A percentile compares a stretch with the other conserved stretches of the same genome.
These are phyloP conservation scores for Solanum rostratum DNA, from an alignment of 257 asterid species.

Conservation along the genomic window DNA sequence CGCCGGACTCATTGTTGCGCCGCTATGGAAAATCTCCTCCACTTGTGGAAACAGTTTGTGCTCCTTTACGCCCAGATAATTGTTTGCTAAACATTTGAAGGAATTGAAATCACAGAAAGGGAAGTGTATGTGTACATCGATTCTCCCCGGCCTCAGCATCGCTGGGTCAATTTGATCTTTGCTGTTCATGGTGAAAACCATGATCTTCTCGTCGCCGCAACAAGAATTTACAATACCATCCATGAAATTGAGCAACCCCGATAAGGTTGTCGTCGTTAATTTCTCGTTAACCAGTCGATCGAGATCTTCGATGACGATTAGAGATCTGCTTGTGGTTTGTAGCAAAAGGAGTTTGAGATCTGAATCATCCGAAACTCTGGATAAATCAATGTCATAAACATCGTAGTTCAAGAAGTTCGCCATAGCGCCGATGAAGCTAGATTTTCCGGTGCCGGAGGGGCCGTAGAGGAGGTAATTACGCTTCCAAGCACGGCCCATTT, in stretches of 20 bases:
- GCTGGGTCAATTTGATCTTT: slow-evolving; percentile 54
- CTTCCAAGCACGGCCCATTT: slow-evolving; percentile 87
- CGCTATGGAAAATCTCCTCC: slow-evolving; percentile 70
- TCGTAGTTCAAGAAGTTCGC: slow-evolving; percentile 61
- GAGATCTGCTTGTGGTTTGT: slow-evolving; percentile 60
- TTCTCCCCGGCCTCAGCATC: slow-evolving; percentile 70
- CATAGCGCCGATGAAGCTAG: slow-evolving; percentile 74
- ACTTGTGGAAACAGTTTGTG: slow-evolving; percentile 75
- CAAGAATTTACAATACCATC: slow-evolving; percentile 67
- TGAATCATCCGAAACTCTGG: slow-evolving; percentile 47
- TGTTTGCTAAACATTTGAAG: slow-evolving; percentile 53
- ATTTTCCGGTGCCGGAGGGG: slow-evolving; percentile 75
- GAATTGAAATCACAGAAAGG: slow-evolving; percentile 77
- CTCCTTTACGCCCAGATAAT: slow-evolving; percentile 65
- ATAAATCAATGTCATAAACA: slow-evolving; percentile 60
- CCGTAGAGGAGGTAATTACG: slow-evolving; percentile 78
- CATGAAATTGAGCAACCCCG: slow-evolving; percentile 81
- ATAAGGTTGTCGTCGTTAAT: slow-evolving; percentile 34
- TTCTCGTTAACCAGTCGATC: slow-evolving; percentile 51
- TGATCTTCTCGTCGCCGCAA: slow-evolving; percentile 74
- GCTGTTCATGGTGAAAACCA: slow-evolving; percentile 69
- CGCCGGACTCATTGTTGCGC: slow-evolving; percentile 71
- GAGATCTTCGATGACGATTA: slow-evolving; percentile 73
- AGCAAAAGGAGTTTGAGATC: slow-evolving; percentile 55
- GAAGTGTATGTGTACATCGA: slow-evolving; percentile 71